Evolutionary conservation across 805 yeast species (phyloP).

Genomic region (Suhomyces emberorum): DNA sequence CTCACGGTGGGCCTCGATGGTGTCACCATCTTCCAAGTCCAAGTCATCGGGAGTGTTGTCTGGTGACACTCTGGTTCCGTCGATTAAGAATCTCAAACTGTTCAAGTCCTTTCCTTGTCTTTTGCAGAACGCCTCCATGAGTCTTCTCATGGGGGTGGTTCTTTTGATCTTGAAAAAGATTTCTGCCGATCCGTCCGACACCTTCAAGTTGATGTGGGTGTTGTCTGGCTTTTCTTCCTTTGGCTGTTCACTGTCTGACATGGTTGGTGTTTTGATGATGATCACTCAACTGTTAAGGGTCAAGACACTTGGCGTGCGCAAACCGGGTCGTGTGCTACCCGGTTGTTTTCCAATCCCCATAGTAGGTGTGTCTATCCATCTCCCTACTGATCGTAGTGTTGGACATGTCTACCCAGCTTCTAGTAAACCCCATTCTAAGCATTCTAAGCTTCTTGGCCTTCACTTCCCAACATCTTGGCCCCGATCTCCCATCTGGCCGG

Average conservation of each 20-base stretch:
- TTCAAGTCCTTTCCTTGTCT: constrained; percentile 89
- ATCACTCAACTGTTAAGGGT: too few relatives aligned
- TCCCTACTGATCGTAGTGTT: too few relatives aligned
- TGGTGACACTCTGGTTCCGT: constrained; percentile 85
- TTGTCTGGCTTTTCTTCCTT: constrained; percentile 47
- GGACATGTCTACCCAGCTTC: too few relatives aligned
- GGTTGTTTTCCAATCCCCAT: too few relatives aligned
- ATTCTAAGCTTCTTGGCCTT: too few relatives aligned
- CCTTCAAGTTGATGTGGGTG: constrained; percentile 89
- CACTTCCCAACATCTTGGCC: too few relatives aligned
- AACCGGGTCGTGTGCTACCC: not conserved
- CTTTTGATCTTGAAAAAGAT: constrained; percentile 93
- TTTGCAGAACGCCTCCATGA: constrained; percentile 97
- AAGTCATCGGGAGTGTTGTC: constrained; percentile 90
- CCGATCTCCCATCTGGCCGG: too few relatives aligned
- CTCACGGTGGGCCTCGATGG: constrained; percentile 95
- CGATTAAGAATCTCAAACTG: constrained; percentile 84
- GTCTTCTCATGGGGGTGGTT: constrained; percentile 86
- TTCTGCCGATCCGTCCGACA: constrained; percentile 90
- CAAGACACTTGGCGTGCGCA: too few relatives aligned
- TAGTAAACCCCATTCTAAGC: too few relatives aligned
- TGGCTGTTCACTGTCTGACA: constrained; percentile 25
- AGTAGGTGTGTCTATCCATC: too few relatives aligned
- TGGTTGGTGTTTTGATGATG: constrained; percentile 5
- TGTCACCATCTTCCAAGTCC: constrained; percentile 94